Percentiles rank a stretch among this genome's conserved stretches.
These are phyloP conservation scores for Ogataea corticis DNA, from an alignment of 805 yeast species.

Conservation along the genomic window DNA sequence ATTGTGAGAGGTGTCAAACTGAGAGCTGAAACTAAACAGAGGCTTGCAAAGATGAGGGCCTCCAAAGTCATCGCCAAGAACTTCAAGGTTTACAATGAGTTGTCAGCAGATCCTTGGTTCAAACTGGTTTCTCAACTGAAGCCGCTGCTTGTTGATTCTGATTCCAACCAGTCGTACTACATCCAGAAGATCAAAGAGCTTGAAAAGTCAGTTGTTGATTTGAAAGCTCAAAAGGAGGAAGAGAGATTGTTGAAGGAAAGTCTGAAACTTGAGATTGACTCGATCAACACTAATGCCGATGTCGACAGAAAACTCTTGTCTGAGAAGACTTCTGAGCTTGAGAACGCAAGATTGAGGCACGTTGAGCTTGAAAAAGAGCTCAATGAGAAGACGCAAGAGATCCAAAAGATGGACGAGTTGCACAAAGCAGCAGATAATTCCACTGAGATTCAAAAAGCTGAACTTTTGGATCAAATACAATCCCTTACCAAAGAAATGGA, in stretches of 20 bases:
- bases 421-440: conserved; percentile 8
- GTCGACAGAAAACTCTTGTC: conserved; percentile 33
- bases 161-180: conserved; percentile 46
- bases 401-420: conserved; percentile 10
- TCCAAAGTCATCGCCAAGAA: conserved; percentile 67
- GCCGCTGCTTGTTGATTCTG: conserved; percentile 57
- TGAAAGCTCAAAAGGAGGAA: conserved; percentile 39
- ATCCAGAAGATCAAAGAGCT: conserved; percentile 55
- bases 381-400: conserved; percentile 7
- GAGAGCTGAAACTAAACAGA: conserved; percentile 47
- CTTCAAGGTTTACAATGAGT: conserved; percentile 50
- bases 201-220: conserved; percentile 52
- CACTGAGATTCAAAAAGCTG: conserved; percentile 16
- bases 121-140: conserved; percentile 66
- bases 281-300: conserved; percentile 29
- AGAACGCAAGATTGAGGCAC: conserved; percentile 8
- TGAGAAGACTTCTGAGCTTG: conserved; percentile 29
- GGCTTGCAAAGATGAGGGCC: conserved; percentile 65
- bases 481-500: conserved; percentile 20
- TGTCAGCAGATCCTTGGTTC: conserved; percentile 75
- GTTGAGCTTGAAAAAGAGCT: conserved; percentile 17
- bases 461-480: conserved; percentile 20
- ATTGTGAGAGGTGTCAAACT: conserved; percentile 61
- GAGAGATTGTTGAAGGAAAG: conserved; percentile 46
- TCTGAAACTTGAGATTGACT: conserved; percentile 36